Evolutionary conservation across 805 yeast genomes (phyloP).

Genomic region (Spathaspora gorwiae): DNA sequence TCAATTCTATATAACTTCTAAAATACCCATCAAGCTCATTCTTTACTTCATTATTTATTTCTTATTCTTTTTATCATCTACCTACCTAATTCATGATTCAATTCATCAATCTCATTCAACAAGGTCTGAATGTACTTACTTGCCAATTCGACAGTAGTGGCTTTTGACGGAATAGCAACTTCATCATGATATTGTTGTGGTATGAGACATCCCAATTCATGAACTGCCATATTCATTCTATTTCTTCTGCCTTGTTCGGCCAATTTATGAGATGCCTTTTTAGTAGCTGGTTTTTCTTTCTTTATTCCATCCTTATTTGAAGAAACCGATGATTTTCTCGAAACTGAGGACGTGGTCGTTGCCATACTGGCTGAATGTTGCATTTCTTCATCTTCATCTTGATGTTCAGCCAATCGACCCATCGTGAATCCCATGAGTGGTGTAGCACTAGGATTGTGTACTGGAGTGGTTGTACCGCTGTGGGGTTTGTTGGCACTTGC

Average conservation of each 20-base stretch:
- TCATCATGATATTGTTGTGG: conserved; percentile 59
- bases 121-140: conserved; percentile 58
- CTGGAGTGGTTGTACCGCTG: conserved; percentile 20
- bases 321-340: conserved; percentile 12
- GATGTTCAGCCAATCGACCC: conserved; percentile 39
- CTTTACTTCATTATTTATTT: too few species aligned
- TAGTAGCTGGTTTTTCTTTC: conserved; percentile 32
- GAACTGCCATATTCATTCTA: conserved; percentile 83
- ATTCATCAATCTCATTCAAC: conserved; percentile 23
- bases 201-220: conserved; percentile 63
- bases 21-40: too few species aligned
- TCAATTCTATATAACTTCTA: too few species aligned
- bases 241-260: conserved; percentile 97
- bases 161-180: conserved; percentile 74
- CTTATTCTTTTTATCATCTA: too few species aligned
- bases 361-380: not conserved
- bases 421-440: conserved; percentile 46
- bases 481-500: conserved; percentile 20
- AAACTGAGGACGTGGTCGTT: conserved; percentile 7
- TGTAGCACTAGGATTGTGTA: conserved; percentile 11
- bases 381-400: not conserved
- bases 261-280: conserved; percentile 75
- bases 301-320: conserved; percentile 3
- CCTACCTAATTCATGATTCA: conserved; percentile 4
- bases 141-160: conserved; percentile 92